Percentiles rank a stretch among this genome's conserved stretches.
These are phyloP conservation scores for Inga oerstediana DNA, from an alignment of 306 rosid genomes.

Conservation along the genomic window DNA sequence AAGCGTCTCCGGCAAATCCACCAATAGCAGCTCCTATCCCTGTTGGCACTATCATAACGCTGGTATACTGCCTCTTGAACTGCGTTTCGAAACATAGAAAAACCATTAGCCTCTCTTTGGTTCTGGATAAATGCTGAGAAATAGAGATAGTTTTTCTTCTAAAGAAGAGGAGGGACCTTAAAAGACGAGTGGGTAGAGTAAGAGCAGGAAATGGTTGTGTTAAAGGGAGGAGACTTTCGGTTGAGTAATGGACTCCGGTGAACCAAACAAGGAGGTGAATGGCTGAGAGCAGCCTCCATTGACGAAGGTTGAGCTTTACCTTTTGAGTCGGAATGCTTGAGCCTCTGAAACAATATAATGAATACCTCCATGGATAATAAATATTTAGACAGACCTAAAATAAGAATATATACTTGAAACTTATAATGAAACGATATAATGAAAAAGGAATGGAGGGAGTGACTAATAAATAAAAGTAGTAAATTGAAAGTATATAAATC, in stretches of 20 bases:
- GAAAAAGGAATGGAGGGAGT: no score
- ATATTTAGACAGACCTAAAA: no score
- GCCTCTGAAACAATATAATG: no score
- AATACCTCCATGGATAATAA: accelerated
- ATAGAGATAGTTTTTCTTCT: not conserved
- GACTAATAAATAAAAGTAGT: no score
- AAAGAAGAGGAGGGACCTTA: not conserved
- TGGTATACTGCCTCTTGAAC: constrained; percentile 71
- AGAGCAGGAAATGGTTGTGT: constrained; percentile 45
- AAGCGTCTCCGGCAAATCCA: no score
- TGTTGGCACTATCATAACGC: constrained; percentile 86
- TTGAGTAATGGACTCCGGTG: not conserved
- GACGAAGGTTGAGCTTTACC: not conserved
- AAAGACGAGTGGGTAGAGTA: constrained; percentile 28
- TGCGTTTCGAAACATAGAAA: constrained; percentile 37
- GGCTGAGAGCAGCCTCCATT: constrained; percentile 37
- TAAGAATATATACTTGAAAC: no score
- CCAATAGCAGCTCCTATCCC: no score
- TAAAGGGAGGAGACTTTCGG: constrained; percentile 24
- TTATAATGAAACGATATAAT: no score
- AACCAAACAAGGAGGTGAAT: constrained; percentile 36
- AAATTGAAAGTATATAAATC: no score
- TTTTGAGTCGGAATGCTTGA: no score
- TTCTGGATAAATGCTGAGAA: not conserved
- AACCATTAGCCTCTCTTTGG: not conserved